Conservation (phyloP, 768 basidiomycete genomes). For the Porpolomopsis calyptriformis region DNA sequence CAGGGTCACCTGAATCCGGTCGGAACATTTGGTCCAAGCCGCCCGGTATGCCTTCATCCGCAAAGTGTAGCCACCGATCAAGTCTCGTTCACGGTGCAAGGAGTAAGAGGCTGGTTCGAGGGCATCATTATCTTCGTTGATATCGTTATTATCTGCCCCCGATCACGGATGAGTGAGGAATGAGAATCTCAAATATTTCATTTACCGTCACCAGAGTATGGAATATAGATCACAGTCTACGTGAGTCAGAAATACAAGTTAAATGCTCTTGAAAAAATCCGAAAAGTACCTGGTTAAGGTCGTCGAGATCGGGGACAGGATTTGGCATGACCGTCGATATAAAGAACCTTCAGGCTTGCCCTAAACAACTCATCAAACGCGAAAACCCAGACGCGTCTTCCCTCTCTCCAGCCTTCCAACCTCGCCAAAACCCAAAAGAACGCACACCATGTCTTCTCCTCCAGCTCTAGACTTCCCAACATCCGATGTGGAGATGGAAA, state of each 20-base stretch:
- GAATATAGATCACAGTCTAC: constrained; percentile 10
- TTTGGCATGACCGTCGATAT: constrained; percentile 1
- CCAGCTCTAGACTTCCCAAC: constrained; percentile 55
- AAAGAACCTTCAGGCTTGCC: constrained; percentile 1
- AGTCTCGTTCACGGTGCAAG: constrained; percentile 8
- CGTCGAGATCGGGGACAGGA: constrained; percentile 5
- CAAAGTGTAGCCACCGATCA: constrained; percentile 13
- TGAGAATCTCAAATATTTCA: neutral
- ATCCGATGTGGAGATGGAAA: constrained; percentile 50
- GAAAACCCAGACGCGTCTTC: constrained; percentile 38
- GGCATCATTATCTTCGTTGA: neutral
- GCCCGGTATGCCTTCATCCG: constrained; percentile 43
- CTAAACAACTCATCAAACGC: constrained; percentile 23
- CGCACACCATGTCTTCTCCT: constrained; percentile 64
- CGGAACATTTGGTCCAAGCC: constrained; percentile 52
- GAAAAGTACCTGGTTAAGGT: constrained; percentile 8
- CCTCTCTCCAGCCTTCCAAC: too few species aligned
- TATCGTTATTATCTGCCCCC: constrained; percentile 1
- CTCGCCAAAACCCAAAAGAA: too few species aligned
- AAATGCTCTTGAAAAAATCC: too few species aligned
- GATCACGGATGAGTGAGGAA: neutral
- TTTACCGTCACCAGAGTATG: constrained; percentile 5
- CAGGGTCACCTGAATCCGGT: constrained; percentile 40
- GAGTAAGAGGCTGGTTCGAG: neutral
- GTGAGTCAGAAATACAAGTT: neutral